A percentile compares a stretch with the other conserved stretches of the same genome.
Conservation (phyloP, 208 protist species). For the Leptomonas pyrrhocoris region DNA sequence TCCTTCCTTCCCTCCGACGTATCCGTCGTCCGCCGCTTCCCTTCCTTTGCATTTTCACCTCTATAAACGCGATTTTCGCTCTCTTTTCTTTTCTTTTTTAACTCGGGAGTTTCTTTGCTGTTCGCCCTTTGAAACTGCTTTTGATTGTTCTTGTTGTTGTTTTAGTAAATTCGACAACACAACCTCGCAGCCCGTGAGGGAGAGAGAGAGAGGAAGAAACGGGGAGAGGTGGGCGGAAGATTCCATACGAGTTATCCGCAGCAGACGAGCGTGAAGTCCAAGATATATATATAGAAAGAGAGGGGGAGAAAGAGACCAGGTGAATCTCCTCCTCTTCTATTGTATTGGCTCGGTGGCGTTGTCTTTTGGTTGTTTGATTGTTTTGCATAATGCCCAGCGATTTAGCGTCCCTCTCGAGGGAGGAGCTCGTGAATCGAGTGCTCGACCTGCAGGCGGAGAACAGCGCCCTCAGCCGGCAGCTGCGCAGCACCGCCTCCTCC, state of each 20-base stretch:
- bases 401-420: conserved; percentile 38
- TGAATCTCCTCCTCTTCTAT: conserved; percentile 5
- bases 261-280: no score
- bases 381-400: conserved; percentile 27
- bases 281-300: no score
- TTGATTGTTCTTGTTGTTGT: conserved; percentile 12
- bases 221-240: no score
- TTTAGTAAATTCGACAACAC: no score
- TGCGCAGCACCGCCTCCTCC: conserved; percentile 35
- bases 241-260: no score
- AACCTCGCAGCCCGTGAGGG: no score
- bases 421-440: conserved; percentile 66
- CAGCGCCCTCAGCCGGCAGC: conserved; percentile 54
- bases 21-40: no score
- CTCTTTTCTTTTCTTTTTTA: conserved; percentile 11
- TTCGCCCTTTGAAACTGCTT: conserved; percentile 11
- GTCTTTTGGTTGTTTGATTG: conserved; percentile 6
- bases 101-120: not conserved
- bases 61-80: conserved; percentile 4
- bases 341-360: no score
- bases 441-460: conserved; percentile 73
- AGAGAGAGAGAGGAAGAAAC: no score
- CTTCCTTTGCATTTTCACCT: no score
- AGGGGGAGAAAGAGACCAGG: no score
- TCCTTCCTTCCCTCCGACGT: no score